Base-by-base conservation (phyloP, 2,329 filamentous ascomycete genomes). In the Dothistroma pini region DNA sequence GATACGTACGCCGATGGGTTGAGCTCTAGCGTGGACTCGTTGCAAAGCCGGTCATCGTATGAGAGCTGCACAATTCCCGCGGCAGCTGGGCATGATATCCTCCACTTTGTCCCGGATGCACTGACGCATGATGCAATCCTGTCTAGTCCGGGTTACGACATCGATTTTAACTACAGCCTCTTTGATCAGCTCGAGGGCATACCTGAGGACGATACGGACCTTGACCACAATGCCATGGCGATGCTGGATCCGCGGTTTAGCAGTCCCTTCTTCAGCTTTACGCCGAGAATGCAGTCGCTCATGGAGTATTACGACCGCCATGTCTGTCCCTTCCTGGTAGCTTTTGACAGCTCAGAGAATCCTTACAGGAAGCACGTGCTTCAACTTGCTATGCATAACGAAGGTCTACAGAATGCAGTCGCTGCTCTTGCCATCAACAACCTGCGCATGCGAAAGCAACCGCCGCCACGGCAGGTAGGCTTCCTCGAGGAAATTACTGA, bases 231-330 rank as follows among this genome's bases (percentile, higher is more conserved):
- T 54, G 58, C 51, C 38, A 49, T 74, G 10, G 57, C 66, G 6
- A 58, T 75, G 1, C 61, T 71, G 12, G 69, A 74, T n/a, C 47
- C 69, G 2, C 68, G 71, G 35, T 75, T 72, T 62, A 68, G 67
- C 58, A 70, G 63, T 35, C 71, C 72, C 6, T 75, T 83, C 82
- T 72, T 77, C 84, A 79, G 81, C 68, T 78, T 90, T 69, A 86
- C 90, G 63, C 86, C 88, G 61, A 89, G 91, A 72, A 89, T 96
- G 79, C 88, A 89, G 66, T 96, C 89, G 76, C 88, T 96, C 72
- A 89, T 97, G 80, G 89, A 96, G 73, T 96, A 96, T 76, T 97
- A 96, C 76, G 89, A 93, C 72, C 92, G 91, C 75, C 90, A 91
- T 71, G 93, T 97, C 78, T 95, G 92, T 67, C 90, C 91, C 5